Conservation (phyloP, 306 rosid species). For the Dicorynia guianensis region DNA sequence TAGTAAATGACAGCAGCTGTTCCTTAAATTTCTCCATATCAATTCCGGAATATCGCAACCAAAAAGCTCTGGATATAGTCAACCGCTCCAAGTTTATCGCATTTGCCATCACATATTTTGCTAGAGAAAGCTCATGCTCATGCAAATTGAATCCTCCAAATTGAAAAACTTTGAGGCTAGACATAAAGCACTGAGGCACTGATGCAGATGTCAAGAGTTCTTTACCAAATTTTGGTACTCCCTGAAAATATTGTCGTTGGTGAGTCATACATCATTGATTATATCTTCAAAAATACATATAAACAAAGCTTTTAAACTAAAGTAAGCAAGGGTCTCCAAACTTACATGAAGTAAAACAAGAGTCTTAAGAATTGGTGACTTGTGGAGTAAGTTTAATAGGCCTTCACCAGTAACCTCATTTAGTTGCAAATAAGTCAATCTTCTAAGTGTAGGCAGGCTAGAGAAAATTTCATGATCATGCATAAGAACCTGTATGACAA, state of each 20-base stretch:
- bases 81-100: slow-evolving; percentile 43
- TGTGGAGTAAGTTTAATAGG: slow-evolving; percentile 43
- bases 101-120: slow-evolving; percentile 39
- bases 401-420: slow-evolving; percentile 48
- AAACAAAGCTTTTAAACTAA: slow-evolving; percentile 10
- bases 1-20: slow-evolving; percentile 41
- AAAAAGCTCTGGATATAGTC: slow-evolving; percentile 31
- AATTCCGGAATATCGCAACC: slow-evolving; percentile 41
- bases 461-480: slow-evolving; percentile 29
- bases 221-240: slow-evolving; percentile 41
- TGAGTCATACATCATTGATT: neutral
- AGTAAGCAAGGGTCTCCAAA: slow-evolving; percentile 13
- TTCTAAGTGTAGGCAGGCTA: slow-evolving; percentile 41
- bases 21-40: slow-evolving; percentile 46
- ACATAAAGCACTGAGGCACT: slow-evolving; percentile 46
- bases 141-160: slow-evolving; percentile 37
- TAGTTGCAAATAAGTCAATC: slow-evolving; percentile 45
- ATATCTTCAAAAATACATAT: neutral
- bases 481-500: slow-evolving; percentile 33
- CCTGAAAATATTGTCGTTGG: slow-evolving; percentile 39
- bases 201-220: slow-evolving; percentile 29
- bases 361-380: slow-evolving; percentile 46
- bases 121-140: slow-evolving; percentile 43
- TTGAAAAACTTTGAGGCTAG: slow-evolving; percentile 38
- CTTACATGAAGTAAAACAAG: slow-evolving; percentile 54